These are phyloP conservation scores for Pseudogymnoascus pannorum DNA, from an alignment of 2,329 filamentous ascomycete species.

Conservation along the genomic window DNA sequence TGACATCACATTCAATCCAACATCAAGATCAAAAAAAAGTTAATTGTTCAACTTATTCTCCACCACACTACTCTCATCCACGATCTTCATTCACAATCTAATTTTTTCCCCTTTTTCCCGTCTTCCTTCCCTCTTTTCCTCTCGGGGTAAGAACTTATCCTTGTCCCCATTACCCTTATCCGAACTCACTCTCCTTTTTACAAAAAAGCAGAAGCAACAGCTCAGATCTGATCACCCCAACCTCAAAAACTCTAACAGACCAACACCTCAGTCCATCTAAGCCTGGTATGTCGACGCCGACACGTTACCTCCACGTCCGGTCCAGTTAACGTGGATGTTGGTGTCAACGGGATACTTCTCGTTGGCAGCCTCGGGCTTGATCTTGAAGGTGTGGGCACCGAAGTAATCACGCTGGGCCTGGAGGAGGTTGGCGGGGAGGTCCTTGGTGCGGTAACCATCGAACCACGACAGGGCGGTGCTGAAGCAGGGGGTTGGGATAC, in stretches of 20 bases:
- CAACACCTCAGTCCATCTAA: conserved; percentile 42
- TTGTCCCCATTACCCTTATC: background rate
- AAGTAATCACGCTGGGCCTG: conserved; percentile 99
- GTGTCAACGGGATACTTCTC: conserved; percentile 76
- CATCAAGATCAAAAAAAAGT: background rate
- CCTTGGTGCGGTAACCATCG: conserved; percentile 95
- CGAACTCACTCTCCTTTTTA: background rate
- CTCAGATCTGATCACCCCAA: too few species aligned
- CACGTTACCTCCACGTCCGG: conserved; percentile 92
- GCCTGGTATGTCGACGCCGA: conserved; percentile 96
- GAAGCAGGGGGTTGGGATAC: conserved; percentile 94
- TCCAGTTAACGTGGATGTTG: conserved; percentile 99
- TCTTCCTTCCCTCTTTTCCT: background rate
- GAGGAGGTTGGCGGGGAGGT: conserved; percentile 94
- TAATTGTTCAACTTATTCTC: background rate
- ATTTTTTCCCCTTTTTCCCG: background rate
- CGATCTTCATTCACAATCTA: background rate
- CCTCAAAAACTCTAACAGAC: too few species aligned
- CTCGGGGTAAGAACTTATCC: background rate
- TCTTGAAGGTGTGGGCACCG: conserved; percentile 82
- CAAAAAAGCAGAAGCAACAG: background rate
- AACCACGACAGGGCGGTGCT: conserved; percentile 97
- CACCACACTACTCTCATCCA: background rate
- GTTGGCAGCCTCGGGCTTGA: conserved; percentile 73
- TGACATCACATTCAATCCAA: background rate